Percentiles rank a stretch among this genome's conserved stretches.
These are phyloP conservation scores for Triticum monococcum DNA, from an alignment of 176 grass and related monocot genomes.

Conservation along the genomic window DNA sequence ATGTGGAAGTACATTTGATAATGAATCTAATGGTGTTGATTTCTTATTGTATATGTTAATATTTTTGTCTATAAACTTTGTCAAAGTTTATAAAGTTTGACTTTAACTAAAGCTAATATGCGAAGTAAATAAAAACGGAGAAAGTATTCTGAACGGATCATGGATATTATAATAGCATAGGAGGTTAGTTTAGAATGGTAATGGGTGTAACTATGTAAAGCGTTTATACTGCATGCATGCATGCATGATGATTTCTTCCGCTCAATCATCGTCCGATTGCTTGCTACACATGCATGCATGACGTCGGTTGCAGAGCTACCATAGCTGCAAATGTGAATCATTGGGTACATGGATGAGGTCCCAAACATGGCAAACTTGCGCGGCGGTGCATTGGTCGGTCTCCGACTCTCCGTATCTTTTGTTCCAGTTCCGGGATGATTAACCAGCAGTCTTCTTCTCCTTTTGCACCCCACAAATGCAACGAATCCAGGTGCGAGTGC, in stretches of 20 bases:
- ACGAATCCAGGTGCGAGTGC: conserved; percentile 35
- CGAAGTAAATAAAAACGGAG: no score
- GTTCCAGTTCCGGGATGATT: not conserved
- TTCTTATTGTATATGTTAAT: no score
- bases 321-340: not conserved
- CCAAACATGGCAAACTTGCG: not conserved
- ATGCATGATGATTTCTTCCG: not conserved
- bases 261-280: not conserved
- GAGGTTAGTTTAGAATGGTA: not conserved
- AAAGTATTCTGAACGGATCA: no score
- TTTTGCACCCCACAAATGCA: conserved; percentile 13
- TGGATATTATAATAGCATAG: no score
- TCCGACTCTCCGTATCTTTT: not conserved
- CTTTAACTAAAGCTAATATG: no score
- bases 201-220: no score
- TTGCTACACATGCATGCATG: not conserved
- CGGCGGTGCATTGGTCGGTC: not conserved
- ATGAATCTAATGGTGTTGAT: no score
- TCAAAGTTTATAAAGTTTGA: no score
- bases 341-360: not conserved
- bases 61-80: no score
- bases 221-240: not conserved
- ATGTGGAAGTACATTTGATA: no score
- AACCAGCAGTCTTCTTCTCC: not conserved
- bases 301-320: not conserved